These are phyloP conservation scores for Cyberlindnera japonica DNA, from an alignment of 805 yeast genomes.

Conservation along the genomic window DNA sequence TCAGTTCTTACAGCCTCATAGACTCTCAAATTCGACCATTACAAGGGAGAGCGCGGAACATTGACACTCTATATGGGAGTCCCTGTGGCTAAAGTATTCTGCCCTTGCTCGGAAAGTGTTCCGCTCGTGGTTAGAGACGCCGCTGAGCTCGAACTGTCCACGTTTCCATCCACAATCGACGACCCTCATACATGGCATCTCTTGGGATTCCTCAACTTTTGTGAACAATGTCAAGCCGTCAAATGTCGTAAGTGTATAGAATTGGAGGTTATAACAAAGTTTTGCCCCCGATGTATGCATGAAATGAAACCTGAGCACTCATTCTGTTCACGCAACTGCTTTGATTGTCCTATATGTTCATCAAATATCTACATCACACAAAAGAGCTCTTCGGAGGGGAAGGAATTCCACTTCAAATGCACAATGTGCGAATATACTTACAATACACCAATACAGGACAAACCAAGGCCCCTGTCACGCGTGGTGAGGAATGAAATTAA, in stretches of 20 bases:
- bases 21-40: too few species aligned
- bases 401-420: constrained; percentile 16
- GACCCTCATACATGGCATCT: constrained; percentile 20
- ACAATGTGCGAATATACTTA: constrained; percentile 17
- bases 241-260: constrained; percentile 29
- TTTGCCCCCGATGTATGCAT: constrained; percentile 28
- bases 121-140: constrained; percentile 8
- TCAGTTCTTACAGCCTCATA: too few species aligned
- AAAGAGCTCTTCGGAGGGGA: constrained; percentile 2
- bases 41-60: too few species aligned
- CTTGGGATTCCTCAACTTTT: constrained; percentile 20
- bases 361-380: constrained; percentile 14
- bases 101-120: constrained; percentile 27
- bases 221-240: constrained; percentile 25
- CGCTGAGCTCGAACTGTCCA: constrained; percentile 11
- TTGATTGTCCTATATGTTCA: constrained; percentile 27
- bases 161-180: constrained; percentile 23
- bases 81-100: constrained; percentile 22
- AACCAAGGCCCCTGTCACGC: constrained; percentile 16
- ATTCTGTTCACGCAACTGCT: constrained; percentile 26
- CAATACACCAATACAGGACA: constrained; percentile 15
- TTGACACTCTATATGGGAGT: too few species aligned
- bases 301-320: constrained; percentile 24
- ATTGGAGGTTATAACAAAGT: constrained; percentile 24
- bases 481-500: constrained; percentile 12